phyloP scores from a whole-genome alignment of 2,329 filamentous ascomycete genomes.

The Paramyrothecium roridum region DNA sequence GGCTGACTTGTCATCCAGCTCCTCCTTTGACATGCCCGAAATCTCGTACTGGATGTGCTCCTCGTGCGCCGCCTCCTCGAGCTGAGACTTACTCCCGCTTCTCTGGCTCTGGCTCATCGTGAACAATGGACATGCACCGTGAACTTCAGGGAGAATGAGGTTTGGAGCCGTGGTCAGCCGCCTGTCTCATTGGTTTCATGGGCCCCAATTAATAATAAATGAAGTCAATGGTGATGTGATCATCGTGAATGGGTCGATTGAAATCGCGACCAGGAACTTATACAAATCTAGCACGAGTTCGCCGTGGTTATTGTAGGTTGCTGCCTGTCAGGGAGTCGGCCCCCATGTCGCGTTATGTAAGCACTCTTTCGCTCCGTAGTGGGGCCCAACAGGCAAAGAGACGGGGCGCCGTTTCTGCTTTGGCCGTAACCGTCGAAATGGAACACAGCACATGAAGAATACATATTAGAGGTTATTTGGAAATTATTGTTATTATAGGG shows the following conservation, averaged over 20 bases:
- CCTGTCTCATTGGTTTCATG: not conserved
- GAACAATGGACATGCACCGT: not conserved
- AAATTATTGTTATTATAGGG: too few species aligned
- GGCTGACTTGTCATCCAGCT: slow-evolving; percentile 41
- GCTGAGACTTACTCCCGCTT: slow-evolving; percentile 14
- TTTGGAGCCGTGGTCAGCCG: not conserved
- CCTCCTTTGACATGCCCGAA: slow-evolving; percentile 33
- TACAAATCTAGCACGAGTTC: not conserved
- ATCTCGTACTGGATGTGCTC: slow-evolving; percentile 49
- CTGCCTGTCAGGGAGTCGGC: not conserved
- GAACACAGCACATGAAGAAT: too few species aligned
- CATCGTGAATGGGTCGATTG: too few species aligned
- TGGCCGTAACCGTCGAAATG: too few species aligned
- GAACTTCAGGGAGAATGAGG: too few species aligned
- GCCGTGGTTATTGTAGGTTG: not conserved
- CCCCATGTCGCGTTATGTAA: not conserved
- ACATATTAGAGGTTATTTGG: too few species aligned
- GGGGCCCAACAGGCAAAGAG: too few species aligned
- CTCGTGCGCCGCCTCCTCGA: slow-evolving; percentile 43
- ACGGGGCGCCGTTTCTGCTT: too few species aligned
- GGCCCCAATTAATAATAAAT: not conserved
- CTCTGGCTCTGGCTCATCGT: slow-evolving; percentile 8
- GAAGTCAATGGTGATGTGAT: not conserved
- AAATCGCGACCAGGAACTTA: not conserved
- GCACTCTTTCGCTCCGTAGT: not conserved